These are phyloP conservation scores for Elongisporangium prolatum DNA, from an alignment of 352 stramenopile species.

Conservation along the genomic window DNA sequence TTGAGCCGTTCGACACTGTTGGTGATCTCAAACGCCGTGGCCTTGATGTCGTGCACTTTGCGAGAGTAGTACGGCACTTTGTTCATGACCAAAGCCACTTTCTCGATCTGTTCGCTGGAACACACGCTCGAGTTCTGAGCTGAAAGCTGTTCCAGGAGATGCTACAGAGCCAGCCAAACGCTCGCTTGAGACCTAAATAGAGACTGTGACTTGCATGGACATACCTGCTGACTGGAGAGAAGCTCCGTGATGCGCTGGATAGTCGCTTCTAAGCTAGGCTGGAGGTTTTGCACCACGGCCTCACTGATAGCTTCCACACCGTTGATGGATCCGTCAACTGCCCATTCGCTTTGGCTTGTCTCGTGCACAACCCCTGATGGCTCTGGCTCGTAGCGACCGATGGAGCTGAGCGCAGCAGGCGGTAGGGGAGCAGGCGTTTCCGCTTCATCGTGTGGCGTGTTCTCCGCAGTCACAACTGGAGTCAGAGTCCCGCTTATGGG, in stretches of 20 bases:
- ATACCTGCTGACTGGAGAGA: slow-evolving; percentile 32
- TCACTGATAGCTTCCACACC: slow-evolving; percentile 51
- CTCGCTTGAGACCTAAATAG: not conserved
- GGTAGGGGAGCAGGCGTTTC: not conserved
- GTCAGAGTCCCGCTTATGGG: not conserved
- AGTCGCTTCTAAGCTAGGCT: slow-evolving; percentile 57
- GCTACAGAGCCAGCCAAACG: too few species aligned
- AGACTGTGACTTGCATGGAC: not conserved
- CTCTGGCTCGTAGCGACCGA: not conserved
- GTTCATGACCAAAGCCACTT: slow-evolving; percentile 56
- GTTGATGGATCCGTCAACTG: slow-evolving; percentile 32
- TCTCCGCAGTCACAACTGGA: not conserved
- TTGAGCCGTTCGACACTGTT: slow-evolving; percentile 64
- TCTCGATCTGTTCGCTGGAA: slow-evolving; percentile 52
- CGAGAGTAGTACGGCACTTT: slow-evolving; percentile 66
- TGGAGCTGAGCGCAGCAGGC: not conserved
- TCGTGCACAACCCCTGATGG: not conserved
- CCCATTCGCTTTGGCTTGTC: slow-evolving; percentile 22
- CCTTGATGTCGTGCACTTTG: slow-evolving; percentile 60
- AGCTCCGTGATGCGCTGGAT: slow-evolving; percentile 74
- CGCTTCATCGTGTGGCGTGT: not conserved
- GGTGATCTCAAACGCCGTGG: slow-evolving; percentile 58
- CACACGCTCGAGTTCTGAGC: slow-evolving; percentile 48
- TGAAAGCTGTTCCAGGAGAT: slow-evolving; percentile 39
- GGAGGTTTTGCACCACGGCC: slow-evolving; percentile 43